Evolutionary conservation across 2,329 filamentous ascomycete genomes (phyloP).

Genomic region (Diaporthe citriasiana): DNA sequence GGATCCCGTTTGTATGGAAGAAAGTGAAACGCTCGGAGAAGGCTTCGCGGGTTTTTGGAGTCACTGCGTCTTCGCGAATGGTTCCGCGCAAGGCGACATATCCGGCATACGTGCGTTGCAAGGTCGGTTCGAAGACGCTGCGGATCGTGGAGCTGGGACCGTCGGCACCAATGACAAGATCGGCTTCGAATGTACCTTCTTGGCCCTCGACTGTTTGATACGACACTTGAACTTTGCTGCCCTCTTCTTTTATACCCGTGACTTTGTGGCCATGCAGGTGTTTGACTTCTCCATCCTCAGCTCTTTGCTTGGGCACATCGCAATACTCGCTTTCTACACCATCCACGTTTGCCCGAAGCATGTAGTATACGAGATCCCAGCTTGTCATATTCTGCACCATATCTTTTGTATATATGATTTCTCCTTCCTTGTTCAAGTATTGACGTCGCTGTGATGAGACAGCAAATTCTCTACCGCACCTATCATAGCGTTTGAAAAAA

Average conservation of each 20-base stretch:
- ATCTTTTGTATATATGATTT: conserved; percentile 51
- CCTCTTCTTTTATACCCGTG: conserved; percentile 48
- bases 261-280: conserved; percentile 54
- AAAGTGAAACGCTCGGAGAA: conserved; percentile 57
- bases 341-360: conserved; percentile 61
- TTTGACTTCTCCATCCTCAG: conserved; percentile 48
- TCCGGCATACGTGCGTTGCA: conserved; percentile 53
- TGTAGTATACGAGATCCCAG: conserved; percentile 61
- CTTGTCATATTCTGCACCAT: conserved; percentile 61
- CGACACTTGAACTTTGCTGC: conserved; percentile 49
- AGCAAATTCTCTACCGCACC: conserved; percentile 51
- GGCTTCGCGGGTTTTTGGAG: conserved; percentile 50
- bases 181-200: conserved; percentile 49
- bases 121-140: conserved; percentile 49
- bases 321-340: conserved; percentile 52
- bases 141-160: conserved; percentile 58
- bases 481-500: conserved; percentile 58
- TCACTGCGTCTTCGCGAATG: conserved; percentile 55
- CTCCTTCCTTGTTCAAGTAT: conserved; percentile 52
- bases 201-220: conserved; percentile 52
- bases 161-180: conserved; percentile 60
- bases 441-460: conserved; percentile 51
- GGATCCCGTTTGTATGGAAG: conserved; percentile 54
- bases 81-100: conserved; percentile 60
- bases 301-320: conserved; percentile 47